Evolutionary conservation across 2,329 filamentous ascomycete genomes (phyloP), one percentile per base, ranked within the genome.

Genomic region (Claviceps pusilla): DNA sequence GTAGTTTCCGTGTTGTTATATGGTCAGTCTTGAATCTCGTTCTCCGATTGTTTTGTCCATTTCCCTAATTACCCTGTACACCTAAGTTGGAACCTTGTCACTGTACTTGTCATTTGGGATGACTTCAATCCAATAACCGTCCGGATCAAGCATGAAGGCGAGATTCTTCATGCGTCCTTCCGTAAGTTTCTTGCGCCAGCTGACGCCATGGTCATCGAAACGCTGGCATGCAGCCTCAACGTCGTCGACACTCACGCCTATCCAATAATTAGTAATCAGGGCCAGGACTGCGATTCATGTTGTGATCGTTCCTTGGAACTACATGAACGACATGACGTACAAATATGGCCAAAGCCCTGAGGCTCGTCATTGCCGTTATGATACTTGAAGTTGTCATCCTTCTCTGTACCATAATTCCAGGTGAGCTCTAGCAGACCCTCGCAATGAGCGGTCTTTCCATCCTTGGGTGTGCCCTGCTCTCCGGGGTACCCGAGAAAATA

Each of bases 131-230:
- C 86, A 94, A 71, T 94, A 95, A 50, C 79, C 80, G 69, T 95
- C 89, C 0, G 90, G 89, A 61, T 91, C 91, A 50, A 95, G 74
- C 49, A 97, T 72, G 66, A 97, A 97, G 0, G 93, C 93, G 53
- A 97, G 84, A 59, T 93, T 88, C 77, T 87, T 91, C 90, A 96
- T 95, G 48, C 80, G 76, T 2, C 91, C 91, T 59, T 97, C 91
- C 2, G 88, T 95, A 57, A 97, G 76, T 59, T 87, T 79, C 82
- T 97, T 97, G 82, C 95, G 95, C 88, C 89, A 98, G 69, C 79
- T 83, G 54, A 91, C 86, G 6, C 84, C 80, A 65, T 87, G 73
- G 54, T 82, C 80, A 67, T 97, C 93, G 61, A 97, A 90, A 14
- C 90, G 80, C 65, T 83, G 73, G 71, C 91, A 96, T 10, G 93